Conservation (phyloP, 2,329 filamentous ascomycete species). For the Phialophora expanda region DNA sequence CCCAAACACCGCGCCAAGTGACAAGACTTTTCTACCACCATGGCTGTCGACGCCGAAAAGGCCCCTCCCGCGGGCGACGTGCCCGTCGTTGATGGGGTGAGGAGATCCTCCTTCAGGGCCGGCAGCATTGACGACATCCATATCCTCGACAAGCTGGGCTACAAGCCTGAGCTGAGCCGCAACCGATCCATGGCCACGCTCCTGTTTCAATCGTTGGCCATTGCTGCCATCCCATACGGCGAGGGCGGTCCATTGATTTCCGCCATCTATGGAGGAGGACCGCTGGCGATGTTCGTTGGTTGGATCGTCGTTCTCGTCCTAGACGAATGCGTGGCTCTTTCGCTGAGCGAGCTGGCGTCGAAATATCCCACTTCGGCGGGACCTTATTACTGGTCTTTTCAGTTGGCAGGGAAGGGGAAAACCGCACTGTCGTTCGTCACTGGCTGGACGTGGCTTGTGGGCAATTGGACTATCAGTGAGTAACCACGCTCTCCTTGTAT, state of each 20-base stretch:
- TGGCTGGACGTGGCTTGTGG: slow-evolving; percentile 60
- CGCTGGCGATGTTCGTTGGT: slow-evolving; percentile 62
- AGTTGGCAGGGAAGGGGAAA: slow-evolving; percentile 48
- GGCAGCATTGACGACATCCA: slow-evolving; percentile 42
- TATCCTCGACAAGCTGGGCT: slow-evolving; percentile 57
- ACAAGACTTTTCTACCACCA: slow-evolving; percentile 9
- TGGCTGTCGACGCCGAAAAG: slow-evolving; percentile 32
- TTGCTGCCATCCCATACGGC: slow-evolving; percentile 60
- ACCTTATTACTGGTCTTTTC: slow-evolving; percentile 62
- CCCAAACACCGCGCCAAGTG: not conserved
- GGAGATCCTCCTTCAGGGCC: slow-evolving; percentile 41
- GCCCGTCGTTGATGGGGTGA: slow-evolving; percentile 21
- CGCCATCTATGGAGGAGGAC: slow-evolving; percentile 55
- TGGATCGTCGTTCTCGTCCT: slow-evolving; percentile 62
- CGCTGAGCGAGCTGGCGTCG: slow-evolving; percentile 58
- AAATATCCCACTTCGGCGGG: slow-evolving; percentile 55
- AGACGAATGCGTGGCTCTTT: slow-evolving; percentile 59
- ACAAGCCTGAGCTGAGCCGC: slow-evolving; percentile 62
- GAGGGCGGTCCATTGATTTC: slow-evolving; percentile 54
- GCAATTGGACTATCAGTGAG: slow-evolving; percentile 50
- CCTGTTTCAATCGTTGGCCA: slow-evolving; percentile 66
- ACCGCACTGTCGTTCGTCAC: slow-evolving; percentile 58
- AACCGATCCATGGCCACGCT: slow-evolving; percentile 66
- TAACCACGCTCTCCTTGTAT: not conserved
- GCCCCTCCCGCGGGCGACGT: slow-evolving; percentile 15